Evolutionary conservation across 2,329 filamentous ascomycete genomes (phyloP), one percentile per base, ranked within the genome.

Genomic region (Microdochium nivale): DNA sequence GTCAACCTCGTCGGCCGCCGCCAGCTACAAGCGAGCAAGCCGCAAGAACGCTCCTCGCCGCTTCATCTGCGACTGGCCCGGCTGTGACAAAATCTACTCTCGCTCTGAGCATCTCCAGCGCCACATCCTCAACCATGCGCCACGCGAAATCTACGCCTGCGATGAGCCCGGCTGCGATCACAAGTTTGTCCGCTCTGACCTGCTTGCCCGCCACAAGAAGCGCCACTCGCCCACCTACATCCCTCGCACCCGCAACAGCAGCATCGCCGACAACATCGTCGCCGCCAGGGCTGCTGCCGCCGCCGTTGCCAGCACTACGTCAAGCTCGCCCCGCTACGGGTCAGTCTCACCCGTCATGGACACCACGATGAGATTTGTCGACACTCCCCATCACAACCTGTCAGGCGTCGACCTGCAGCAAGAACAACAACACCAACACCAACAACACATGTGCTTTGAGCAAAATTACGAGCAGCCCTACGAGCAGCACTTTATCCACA

Each of bases 91-190:
- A 75, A 78, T 84, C 53, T 92, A 92, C 67, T 90, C 87, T 51
- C 77, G 88, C 54, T 86, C 87, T 9, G 88, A 92, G 67, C 88
- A 92, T 69, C 75, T 92, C 52, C 88, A 90, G 68, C 76, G 88
- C 49, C 88, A 92, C 68, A 86, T 91, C 70, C 66, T 92, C 62
- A 92, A 92, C 64, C 88, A 94, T 69, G 82, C 82, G 46, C 87
- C 88, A 27, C 90, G 88, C 68, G 84, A 88, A 62, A 89, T 91
- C 58, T 91, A 86, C 67, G 74, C 75, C 52, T 94, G 88, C 71
- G 85, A 90, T 65, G 81, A 87, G 52, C 79, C 82, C 9, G 85
- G 83, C 54, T 94, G 88, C 68, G 79, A 82, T 52, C 84, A 88
- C 54, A 80, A 82, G 55, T 94, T 92, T 64, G 88, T 92, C 37